Base-by-base conservation (phyloP, 2,329 filamentous ascomycete genomes). In the Arthrobotrys pseudoclavata region DNA sequence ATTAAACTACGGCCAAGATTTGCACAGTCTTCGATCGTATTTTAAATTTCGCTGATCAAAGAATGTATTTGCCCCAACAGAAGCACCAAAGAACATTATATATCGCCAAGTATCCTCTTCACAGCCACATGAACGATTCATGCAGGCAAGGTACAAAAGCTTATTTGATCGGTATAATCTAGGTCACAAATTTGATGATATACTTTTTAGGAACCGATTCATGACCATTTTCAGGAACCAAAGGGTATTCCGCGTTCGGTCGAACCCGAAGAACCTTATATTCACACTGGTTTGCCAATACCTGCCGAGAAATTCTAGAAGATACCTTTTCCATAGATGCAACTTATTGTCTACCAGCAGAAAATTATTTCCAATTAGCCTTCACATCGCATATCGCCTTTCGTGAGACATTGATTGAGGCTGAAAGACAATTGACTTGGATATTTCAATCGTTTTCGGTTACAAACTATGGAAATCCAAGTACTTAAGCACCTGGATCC, bases 231-330 rank as follows among this genome's bases (percentile, higher is more conserved):
- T 10, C 55, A 60, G 55, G 55, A 42, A 60, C 45, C 52, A 57
- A 68, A 68, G 63, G 31, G 12, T 68, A 68, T 45, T 45, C 63
- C 63, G 63, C 20, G 48, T 68, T 12, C 48, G 63, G 47, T 24
- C 13, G 50, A n/a, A 2, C 22, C 26, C 29, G 6, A 7, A 1
- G 34, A 47, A 45, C 18, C 20, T 47, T 50, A 52, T 52, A 5
- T 18, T 20, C 4, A 34, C 1, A 34, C 31, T 34, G 12, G 7
- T 4, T 10, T 34, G 31, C 7, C 31, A 34, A 6, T 26, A 12
- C 10, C 12, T 15, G 52, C 52, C 29, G 7, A 57, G 31, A 15
- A 13, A 57, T 37, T 57, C 52, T 57, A 37, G 52, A 57, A 37
- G 13, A 34, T 9, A 34, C 31, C 31, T 10, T 34, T 4, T 9